Conservation (phyloP, 495 filamentous ascomycete species). For the Xylaria scruposa region DNA sequence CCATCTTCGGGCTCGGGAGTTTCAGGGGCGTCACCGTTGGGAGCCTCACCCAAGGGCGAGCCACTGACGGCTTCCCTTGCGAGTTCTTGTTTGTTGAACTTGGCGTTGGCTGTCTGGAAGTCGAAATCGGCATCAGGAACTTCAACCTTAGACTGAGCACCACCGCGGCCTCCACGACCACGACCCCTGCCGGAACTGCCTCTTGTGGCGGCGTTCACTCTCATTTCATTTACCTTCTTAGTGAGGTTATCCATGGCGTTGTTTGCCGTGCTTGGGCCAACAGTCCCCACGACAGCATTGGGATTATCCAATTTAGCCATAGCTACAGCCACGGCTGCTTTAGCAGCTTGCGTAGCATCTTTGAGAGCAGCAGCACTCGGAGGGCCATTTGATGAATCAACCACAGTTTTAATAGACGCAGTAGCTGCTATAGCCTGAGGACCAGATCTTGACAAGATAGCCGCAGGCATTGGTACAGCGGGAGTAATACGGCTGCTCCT, state of each 20-base stretch:
- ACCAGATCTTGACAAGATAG: constrained; percentile 59
- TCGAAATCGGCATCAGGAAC: constrained; percentile 91
- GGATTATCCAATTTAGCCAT: constrained; percentile 76
- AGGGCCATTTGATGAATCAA: constrained; percentile 42
- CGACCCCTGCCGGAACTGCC: constrained; percentile 49
- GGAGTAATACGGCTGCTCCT: constrained; percentile 60
- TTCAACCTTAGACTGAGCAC: constrained; percentile 74
- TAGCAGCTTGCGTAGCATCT: constrained; percentile 83
- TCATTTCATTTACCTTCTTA: constrained; percentile 87
- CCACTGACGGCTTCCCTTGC: constrained; percentile 90
- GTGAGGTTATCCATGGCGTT: constrained; percentile 73
- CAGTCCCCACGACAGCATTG: constrained; percentile 43
- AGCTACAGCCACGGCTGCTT: constrained; percentile 83
- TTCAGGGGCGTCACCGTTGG: constrained; percentile 43
- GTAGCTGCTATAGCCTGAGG: constrained; percentile 39
- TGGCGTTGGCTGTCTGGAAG: constrained; percentile 90
- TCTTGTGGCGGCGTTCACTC: constrained; percentile 60
- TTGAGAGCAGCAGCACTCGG: constrained; percentile 49
- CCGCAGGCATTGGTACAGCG: constrained; percentile 72
- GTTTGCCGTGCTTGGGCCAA: constrained; percentile 50
- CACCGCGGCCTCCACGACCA: constrained; percentile 65
- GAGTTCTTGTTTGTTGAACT: constrained; percentile 97
- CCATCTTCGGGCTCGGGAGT: constrained; percentile 46
- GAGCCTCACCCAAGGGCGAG: constrained; percentile 66
- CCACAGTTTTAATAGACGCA: constrained; percentile 45